Base-by-base conservation (phyloP, 1,284 basidiomycete genomes). In the Fistulinella cinereoalba region DNA sequence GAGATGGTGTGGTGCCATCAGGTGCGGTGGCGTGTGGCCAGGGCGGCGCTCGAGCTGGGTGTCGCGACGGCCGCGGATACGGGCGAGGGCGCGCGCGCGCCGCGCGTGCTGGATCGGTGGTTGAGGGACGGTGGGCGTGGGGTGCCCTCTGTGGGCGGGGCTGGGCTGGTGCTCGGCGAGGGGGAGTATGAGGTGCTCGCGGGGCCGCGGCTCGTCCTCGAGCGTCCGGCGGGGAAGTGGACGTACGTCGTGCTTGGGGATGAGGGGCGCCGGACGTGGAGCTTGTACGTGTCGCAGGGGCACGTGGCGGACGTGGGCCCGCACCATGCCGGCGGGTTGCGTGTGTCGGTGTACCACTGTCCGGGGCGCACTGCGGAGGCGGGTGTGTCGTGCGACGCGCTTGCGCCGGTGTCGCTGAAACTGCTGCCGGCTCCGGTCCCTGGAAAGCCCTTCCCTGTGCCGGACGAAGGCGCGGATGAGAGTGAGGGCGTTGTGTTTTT, bases 1-100 rank as follows among this genome's bases (percentile, higher is more conserved):
- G 94, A 92, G 46, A 96, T 98, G 80, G 91, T 98, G 11, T 99
- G 97, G 97, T 99, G 97, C 65, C 92, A 98, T 66, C 97, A 99
- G 68, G 84, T 98, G 15, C 83, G 97, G 24, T 90, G 87, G 83
- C 80, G 84, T 28, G 74, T 98, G 13, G 96, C 95, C 2, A 75
- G 88, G 37, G 81, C 83, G 7, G 78, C 86, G 10, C 70, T 97
- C 6, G 85, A 91, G 52, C 73, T 92, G 39, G 80, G 78, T 3
- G 64, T 58, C 4, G 61, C 67, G 7, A 42, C 48, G 3, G 64
- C 59, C 4, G 61, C 67, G 7, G 43, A 49, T 1, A 57, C 63
- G 0, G 39, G 43, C 8, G 53, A 50, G 4, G n/a, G n/a, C n/a
- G n/a, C n/a, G 67, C 65, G 3, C 71, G 72, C n/a, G 65, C n/a